A percentile compares a stretch with the other conserved stretches of the same genome.
Evolutionary conservation across 2,329 filamentous ascomycete species (phyloP).

Genomic region (Calycina herbarum): DNA sequence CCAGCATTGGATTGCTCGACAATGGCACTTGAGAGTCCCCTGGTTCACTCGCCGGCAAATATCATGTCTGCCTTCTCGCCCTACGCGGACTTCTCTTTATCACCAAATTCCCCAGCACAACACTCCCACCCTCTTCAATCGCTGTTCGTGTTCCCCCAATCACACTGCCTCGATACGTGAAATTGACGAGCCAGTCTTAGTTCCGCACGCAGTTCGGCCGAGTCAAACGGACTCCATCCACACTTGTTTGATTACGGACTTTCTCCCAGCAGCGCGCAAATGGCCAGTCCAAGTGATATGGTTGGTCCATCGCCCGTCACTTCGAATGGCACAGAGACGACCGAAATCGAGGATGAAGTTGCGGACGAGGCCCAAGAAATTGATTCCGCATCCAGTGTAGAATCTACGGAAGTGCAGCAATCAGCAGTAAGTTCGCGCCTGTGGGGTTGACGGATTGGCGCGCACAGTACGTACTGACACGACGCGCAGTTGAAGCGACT

Average conservation of each 20-base stretch:
- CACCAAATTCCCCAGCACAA: slow-evolving; percentile 51
- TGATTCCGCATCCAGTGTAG: slow-evolving; percentile 39
- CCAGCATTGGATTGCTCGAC: slow-evolving; percentile 13
- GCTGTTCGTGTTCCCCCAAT: slow-evolving; percentile 45
- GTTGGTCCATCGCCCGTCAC: slow-evolving; percentile 83
- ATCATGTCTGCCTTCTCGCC: slow-evolving; percentile 54
- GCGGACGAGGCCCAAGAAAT: slow-evolving; percentile 56
- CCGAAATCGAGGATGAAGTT: slow-evolving; percentile 79
- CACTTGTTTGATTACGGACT: slow-evolving; percentile 43
- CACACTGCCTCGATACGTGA: slow-evolving; percentile 5
- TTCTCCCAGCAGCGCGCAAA: slow-evolving; percentile 38
- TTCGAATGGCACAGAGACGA: slow-evolving; percentile 79
- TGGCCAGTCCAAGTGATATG: slow-evolving; percentile 64
- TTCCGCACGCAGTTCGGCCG: slow-evolving; percentile 46
- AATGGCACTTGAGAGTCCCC: slow-evolving; percentile 63
- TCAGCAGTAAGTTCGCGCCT: slow-evolving; percentile 27
- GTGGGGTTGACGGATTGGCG: slow-evolving; percentile 1
- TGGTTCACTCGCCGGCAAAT: slow-evolving; percentile 62
- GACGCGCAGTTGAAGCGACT: slow-evolving; percentile 34
- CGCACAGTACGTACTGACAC: slow-evolving; percentile 23
- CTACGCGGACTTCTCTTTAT: slow-evolving; percentile 55
- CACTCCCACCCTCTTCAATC: slow-evolving; percentile 49
- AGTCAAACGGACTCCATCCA: slow-evolving; percentile 53
- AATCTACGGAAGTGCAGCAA: slow-evolving; percentile 34
- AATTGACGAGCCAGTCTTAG: slow-evolving; percentile 36